Conservation (phyloP, 2,329 filamentous ascomycete genomes). For the Trematosphaeria pertusa region DNA sequence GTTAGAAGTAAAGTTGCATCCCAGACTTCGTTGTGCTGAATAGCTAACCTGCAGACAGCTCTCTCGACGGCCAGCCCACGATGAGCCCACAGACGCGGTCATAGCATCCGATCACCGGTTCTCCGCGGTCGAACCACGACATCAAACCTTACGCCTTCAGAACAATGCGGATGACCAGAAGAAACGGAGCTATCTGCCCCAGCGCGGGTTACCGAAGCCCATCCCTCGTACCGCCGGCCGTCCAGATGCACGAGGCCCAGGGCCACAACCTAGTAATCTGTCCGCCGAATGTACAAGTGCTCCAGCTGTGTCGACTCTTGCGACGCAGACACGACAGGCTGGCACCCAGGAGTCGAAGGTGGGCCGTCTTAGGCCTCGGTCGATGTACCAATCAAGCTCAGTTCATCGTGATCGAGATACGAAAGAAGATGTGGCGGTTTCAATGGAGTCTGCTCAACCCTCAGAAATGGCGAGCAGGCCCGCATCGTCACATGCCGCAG, state of each 20-base stretch:
- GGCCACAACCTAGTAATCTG: background rate
- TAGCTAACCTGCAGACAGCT: constrained; percentile 7
- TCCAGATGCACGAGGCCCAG: constrained; percentile 2
- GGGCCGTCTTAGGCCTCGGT: constrained; percentile 36
- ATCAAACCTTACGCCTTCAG: too few relatives aligned
- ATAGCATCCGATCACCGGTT: background rate
- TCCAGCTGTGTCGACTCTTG: background rate
- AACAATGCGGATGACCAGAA: constrained; percentile 21
- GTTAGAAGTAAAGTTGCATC: constrained; percentile 13
- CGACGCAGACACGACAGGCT: constrained; percentile 9
- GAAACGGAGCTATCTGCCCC: constrained; percentile 40
- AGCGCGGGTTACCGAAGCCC: constrained; percentile 36
- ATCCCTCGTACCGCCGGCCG: constrained; percentile 8
- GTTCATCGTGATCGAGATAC: constrained; percentile 12
- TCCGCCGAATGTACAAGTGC: background rate
- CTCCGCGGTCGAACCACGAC: too few relatives aligned
- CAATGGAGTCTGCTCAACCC: constrained; percentile 24
- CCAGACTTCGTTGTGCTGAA: background rate
- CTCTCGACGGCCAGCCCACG: background rate
- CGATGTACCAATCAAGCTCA: constrained; percentile 36
- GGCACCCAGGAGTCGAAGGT: constrained; percentile 9
- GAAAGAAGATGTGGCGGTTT: constrained; percentile 12
- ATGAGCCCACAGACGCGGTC: background rate
- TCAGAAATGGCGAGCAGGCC: constrained; percentile 26
- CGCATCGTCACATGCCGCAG: constrained; percentile 21